Conservation (phyloP, 176 grass and related monocot species). For the Juncus effusus region DNA sequence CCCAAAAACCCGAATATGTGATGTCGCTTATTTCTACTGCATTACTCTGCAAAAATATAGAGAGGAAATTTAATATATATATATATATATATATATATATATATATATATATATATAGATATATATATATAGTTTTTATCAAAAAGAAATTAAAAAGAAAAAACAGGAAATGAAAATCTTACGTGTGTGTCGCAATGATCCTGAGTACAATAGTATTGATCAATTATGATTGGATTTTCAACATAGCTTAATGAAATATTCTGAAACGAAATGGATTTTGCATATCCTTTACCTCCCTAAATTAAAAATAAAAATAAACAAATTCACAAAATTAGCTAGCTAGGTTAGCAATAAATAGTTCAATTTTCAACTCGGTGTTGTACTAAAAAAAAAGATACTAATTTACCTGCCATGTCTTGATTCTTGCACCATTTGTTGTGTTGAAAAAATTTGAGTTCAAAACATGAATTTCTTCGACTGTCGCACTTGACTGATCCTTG, state of each 20-base stretch:
- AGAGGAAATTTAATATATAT: background rate
- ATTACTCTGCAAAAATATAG: constrained; percentile 19
- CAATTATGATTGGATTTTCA: constrained; percentile 33
- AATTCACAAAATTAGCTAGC: background rate
- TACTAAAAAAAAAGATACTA: background rate
- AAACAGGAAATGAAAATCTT: background rate
- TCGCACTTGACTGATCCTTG: constrained; percentile 2
- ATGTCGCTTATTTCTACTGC: constrained; percentile 38
- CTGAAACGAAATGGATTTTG: constrained; percentile 21
- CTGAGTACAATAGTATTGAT: constrained; percentile 31
- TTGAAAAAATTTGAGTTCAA: constrained; percentile 5
- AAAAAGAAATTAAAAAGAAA: constrained; percentile 8
- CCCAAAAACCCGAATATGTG: constrained; percentile 24
- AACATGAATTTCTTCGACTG: constrained; percentile 22
- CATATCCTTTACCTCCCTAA: constrained; percentile 38
- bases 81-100: too few species aligned
- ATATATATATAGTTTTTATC: too few species aligned
- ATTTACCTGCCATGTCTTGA: constrained; percentile 34
- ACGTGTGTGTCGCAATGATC: constrained; percentile 5
- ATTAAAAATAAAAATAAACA: constrained; percentile 1
- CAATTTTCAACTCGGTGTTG: background rate
- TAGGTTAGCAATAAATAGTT: background rate
- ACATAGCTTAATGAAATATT: constrained; percentile 30
- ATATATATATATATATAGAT: too few species aligned
- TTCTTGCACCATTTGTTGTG: constrained; percentile 34